Conservation (phyloP, 495 filamentous ascomycete genomes). For the Gamarada debralockiae region DNA sequence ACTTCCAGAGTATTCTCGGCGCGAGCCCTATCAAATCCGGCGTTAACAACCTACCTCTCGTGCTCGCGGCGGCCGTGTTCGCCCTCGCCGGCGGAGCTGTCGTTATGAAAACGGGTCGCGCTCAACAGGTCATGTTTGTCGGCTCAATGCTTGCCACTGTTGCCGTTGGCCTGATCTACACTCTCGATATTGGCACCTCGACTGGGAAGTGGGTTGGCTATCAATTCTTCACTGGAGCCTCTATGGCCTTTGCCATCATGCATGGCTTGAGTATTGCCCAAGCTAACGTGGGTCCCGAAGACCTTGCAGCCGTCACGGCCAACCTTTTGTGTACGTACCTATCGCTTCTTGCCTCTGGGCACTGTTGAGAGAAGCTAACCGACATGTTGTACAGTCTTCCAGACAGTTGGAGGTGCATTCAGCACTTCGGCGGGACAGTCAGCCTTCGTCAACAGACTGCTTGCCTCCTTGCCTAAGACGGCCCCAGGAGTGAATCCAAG, state of each 20-base stretch:
- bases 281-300: neutral
- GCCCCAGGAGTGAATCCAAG: conserved; percentile 2
- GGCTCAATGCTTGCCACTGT: conserved; percentile 21
- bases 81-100: conserved; percentile 26
- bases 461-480: conserved; percentile 29
- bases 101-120: conserved; percentile 26
- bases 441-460: conserved; percentile 52
- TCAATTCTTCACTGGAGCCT: conserved; percentile 29
- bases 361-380: conserved; percentile 32
- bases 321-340: no score
- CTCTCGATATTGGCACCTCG: conserved; percentile 1
- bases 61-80: conserved; percentile 32
- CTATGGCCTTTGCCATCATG: neutral
- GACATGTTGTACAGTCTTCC: neutral
- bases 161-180: conserved; percentile 27
- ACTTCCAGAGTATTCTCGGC: conserved; percentile 50
- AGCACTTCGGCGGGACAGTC: conserved; percentile 59
- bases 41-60: conserved; percentile 45
- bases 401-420: conserved; percentile 52
- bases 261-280: conserved; percentile 3
- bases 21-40: conserved; percentile 42
- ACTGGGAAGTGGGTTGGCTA: conserved; percentile 17
- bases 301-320: conserved; percentile 8
- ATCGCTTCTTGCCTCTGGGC: conserved; percentile 36
- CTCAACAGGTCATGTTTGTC: conserved; percentile 26